These are phyloP conservation scores for Dryadomyces sulphureus DNA, from an alignment of 2,329 filamentous ascomycete genomes.

Conservation along the genomic window DNA sequence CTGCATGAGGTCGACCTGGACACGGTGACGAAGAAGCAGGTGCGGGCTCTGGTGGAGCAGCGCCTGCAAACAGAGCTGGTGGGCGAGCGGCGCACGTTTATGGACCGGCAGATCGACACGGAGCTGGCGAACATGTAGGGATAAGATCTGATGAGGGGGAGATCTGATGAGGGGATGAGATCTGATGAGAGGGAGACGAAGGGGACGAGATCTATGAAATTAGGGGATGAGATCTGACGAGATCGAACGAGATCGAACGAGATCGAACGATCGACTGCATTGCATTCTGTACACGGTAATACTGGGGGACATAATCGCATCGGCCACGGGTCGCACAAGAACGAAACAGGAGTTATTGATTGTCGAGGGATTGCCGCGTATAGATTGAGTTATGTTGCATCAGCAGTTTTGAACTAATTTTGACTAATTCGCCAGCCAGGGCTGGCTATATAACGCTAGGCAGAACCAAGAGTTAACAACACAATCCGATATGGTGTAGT, in stretches of 20 bases:
- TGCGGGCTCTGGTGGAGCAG: conserved; percentile 81
- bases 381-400: too few species aligned
- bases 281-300: background rate
- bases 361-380: too few species aligned
- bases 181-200: too few species aligned
- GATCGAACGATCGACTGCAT: too few species aligned
- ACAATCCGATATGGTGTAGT: conserved; percentile 5
- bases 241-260: too few species aligned
- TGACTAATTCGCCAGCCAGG: background rate
- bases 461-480: background rate
- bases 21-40: conserved; percentile 97
- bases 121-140: conserved; percentile 84
- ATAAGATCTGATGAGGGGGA: too few species aligned
- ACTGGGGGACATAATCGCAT: background rate
- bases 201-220: too few species aligned
- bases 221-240: too few species aligned
- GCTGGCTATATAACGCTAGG: background rate
- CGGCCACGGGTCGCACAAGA: background rate
- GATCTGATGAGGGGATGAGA: too few species aligned
- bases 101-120: conserved; percentile 84
- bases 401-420: background rate
- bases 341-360: too few species aligned
- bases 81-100: conserved; percentile 74
- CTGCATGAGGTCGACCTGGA: conserved; percentile 84
- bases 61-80: conserved; percentile 76